Percentiles rank a stretch among this genome's conserved stretches.
Conservation (phyloP, 2,329 filamentous ascomycete species). For the Aspergillus arachidicola region DNA sequence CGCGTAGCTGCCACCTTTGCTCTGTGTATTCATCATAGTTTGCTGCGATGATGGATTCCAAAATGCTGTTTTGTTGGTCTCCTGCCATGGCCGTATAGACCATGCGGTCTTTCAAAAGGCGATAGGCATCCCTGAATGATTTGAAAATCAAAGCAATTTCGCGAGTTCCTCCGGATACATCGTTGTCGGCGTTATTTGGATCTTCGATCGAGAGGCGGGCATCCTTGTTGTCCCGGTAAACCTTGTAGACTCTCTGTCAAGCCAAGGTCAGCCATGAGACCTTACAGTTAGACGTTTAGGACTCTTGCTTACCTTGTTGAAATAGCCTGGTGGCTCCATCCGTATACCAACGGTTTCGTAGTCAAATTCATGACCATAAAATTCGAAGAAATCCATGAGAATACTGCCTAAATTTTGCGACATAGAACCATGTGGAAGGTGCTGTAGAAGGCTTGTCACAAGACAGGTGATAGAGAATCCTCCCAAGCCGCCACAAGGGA, state of each 20-base stretch:
- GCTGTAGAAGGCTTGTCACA: slow-evolving; percentile 83
- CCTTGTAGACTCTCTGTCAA: slow-evolving; percentile 44
- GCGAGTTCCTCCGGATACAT: slow-evolving; percentile 83
- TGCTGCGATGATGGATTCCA: slow-evolving; percentile 72
- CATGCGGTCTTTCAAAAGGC: slow-evolving; percentile 62
- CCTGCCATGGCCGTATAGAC: slow-evolving; percentile 25
- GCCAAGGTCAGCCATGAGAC: slow-evolving; percentile 12
- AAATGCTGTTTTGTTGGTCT: slow-evolving; percentile 56
- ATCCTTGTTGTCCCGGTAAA: slow-evolving; percentile 56
- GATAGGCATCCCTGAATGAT: slow-evolving; percentile 69
- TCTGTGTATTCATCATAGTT: slow-evolving; percentile 75
- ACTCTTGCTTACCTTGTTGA: slow-evolving; percentile 66
- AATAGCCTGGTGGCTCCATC: slow-evolving; percentile 72
- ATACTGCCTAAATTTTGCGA: slow-evolving; percentile 75
- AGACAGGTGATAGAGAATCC: slow-evolving; percentile 94
- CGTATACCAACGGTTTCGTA: slow-evolving; percentile 70
- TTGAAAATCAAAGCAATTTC: slow-evolving; percentile 68
- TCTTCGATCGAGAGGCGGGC: slow-evolving; percentile 85
- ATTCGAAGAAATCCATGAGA: slow-evolving; percentile 83
- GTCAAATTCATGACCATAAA: slow-evolving; percentile 84
- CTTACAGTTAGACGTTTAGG: background rate
- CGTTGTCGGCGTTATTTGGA: slow-evolving; percentile 81
- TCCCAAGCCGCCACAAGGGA: slow-evolving; percentile 85
- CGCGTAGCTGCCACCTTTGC: slow-evolving; percentile 66
- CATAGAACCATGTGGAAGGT: slow-evolving; percentile 70